Evolutionary conservation across 2,329 filamentous ascomycete species (phyloP).

Genomic region (Fusarium proliferatum): DNA sequence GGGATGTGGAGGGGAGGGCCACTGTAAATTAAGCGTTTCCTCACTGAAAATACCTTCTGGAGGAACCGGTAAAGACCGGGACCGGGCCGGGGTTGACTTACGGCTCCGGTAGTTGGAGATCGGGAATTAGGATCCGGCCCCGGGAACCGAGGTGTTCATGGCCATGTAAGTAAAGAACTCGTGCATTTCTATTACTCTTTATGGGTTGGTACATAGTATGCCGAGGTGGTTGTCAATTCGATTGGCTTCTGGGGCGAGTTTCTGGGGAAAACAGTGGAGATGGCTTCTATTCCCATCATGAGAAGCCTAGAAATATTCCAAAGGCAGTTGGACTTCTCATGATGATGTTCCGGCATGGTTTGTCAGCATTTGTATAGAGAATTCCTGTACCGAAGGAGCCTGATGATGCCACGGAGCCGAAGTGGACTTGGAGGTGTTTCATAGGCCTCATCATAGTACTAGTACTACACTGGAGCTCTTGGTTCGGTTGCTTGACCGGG

Average conservation of each 20-base stretch:
- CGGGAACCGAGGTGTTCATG: slow-evolving; percentile 36
- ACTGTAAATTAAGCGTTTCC: background rate
- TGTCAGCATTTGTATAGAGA: slow-evolving; percentile 5
- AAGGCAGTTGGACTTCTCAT: background rate
- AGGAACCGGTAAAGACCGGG: slow-evolving; percentile 39
- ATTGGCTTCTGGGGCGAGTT: background rate
- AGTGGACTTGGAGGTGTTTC: slow-evolving; percentile 3
- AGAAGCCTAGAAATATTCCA: background rate
- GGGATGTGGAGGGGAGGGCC: slow-evolving; percentile 5
- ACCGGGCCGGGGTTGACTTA: slow-evolving; percentile 28
- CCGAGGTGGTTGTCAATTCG: background rate
- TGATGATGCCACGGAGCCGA: slow-evolving; percentile 15
- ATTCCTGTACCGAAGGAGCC: background rate
- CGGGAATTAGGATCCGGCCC: slow-evolving; percentile 28
- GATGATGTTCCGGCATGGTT: background rate
- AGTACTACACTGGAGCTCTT: background rate
- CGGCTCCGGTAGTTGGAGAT: slow-evolving; percentile 10
- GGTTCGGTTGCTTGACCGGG: slow-evolving; percentile 21
- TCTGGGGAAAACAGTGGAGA: slow-evolving; percentile 33
- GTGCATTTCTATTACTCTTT: slow-evolving; percentile 22
- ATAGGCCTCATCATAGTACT: background rate
- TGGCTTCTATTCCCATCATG: slow-evolving; percentile 10
- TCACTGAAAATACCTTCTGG: slow-evolving; percentile 1
- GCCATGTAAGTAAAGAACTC: slow-evolving; percentile 15
- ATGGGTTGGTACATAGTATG: background rate